These are phyloP conservation scores for Trifolium dubium DNA, from an alignment of 306 rosid genomes.

Conservation along the genomic window DNA sequence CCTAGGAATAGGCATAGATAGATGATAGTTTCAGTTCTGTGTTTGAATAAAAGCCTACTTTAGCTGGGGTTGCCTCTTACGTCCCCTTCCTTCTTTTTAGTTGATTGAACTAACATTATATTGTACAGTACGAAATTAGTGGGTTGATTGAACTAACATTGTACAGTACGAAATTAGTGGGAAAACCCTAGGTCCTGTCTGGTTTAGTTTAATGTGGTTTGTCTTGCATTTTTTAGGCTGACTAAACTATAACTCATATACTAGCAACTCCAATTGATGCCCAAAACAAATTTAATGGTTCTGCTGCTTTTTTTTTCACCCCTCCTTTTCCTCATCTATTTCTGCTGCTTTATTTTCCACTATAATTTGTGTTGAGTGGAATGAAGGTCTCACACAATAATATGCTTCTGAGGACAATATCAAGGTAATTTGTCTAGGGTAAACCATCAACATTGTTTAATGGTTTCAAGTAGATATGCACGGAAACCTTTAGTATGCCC, in stretches of 20 bases:
- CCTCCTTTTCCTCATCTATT: no score
- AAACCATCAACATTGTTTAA: no score
- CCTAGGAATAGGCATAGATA: background rate
- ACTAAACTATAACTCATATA: background rate
- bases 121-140: background rate
- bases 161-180: background rate
- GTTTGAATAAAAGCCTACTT: background rate
- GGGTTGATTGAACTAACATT: background rate
- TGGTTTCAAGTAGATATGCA: no score
- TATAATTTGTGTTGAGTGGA: no score
- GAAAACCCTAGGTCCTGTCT: background rate
- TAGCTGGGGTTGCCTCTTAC: background rate
- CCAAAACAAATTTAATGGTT: background rate
- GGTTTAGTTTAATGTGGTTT: background rate
- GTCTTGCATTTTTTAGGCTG: background rate
- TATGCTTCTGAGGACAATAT: no score
- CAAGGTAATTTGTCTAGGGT: no score
- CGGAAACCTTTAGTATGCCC: no score
- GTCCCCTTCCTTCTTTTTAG: background rate
- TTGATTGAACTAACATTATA: conserved; percentile 4
- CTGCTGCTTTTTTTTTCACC: no score
- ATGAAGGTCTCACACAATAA: no score
- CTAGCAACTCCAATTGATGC: background rate
- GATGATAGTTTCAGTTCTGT: background rate
- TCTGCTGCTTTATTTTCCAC: no score